Conservation (phyloP, 2,329 filamentous ascomycete species). For the Cercospora citrullina region DNA sequence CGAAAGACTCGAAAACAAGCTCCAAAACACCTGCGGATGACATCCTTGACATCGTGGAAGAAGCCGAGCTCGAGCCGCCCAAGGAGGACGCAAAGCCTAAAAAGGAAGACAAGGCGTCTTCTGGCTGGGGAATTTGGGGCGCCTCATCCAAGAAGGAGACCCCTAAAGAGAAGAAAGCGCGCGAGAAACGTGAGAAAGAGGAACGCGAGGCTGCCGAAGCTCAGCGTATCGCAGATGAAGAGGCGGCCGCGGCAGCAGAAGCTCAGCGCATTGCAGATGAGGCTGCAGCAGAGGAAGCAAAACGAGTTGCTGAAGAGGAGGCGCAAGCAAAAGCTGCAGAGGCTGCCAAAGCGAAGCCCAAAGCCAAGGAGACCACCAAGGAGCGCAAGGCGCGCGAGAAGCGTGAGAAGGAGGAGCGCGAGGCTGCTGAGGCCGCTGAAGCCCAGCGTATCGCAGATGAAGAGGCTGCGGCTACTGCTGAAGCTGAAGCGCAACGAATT, state of each 20-base stretch:
- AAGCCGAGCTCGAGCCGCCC: constrained; percentile 29
- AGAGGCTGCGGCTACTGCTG: constrained; percentile 21
- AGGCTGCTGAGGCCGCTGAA: constrained; percentile 38
- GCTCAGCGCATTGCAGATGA: constrained; percentile 33
- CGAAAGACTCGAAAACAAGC: constrained; percentile 34
- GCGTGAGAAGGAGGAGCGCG: constrained; percentile 47
- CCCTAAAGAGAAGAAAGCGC: constrained; percentile 37
- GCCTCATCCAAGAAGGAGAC: constrained; percentile 41
- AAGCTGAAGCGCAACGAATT: not conserved
- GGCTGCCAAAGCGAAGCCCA: not conserved
- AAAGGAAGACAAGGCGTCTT: constrained; percentile 46
- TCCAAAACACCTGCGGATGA: constrained; percentile 33
- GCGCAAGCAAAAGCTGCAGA: not conserved
- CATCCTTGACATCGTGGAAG: constrained; percentile 30
- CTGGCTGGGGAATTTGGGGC: constrained; percentile 38
- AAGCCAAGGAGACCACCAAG: constrained; percentile 12
- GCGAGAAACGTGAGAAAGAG: constrained; percentile 48
- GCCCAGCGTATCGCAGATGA: constrained; percentile 33
- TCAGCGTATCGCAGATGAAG: constrained; percentile 29
- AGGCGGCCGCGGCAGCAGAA: constrained; percentile 39
- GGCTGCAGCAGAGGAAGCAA: not conserved
- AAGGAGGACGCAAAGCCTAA: constrained; percentile 4
- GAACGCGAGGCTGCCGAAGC: constrained; percentile 43
- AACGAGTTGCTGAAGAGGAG: not conserved
- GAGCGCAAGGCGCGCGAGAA: constrained; percentile 42